Evolutionary conservation across 2,329 filamentous ascomycete species (phyloP), one percentile per base, ranked within the genome.

Genomic region (Dryadomyces quercivorus): DNA sequence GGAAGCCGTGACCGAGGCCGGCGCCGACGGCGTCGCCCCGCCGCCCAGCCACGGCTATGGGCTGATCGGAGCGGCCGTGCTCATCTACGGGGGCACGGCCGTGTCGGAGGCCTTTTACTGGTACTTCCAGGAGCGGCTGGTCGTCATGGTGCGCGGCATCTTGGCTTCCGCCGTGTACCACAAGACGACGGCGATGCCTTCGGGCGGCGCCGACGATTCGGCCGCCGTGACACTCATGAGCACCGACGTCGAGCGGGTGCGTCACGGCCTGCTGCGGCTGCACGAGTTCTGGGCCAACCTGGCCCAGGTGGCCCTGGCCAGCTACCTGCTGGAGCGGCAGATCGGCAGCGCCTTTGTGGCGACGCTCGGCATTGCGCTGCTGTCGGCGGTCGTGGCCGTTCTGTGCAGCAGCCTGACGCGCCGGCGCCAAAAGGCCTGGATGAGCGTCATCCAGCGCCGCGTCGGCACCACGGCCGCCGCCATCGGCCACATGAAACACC

Each of bases 81-180:
- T 73, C 2, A 67, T 72, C 3, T 76, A 74, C 56, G 22, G 58
- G 0, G 68, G 70, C 10, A 69, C 74, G 20, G 69, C 71, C 2
- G 15, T 74, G 2, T 70, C 70, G 0, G 62, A 61, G 0, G 66
- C 67, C 0, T 59, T 72, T n/a, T 73, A 69, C 56, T 65, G 61
- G 48, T 74, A 74, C 54, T 67, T 66, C 54, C 63, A 67, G 2
- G 58, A 67, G n/a, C 67, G 69, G 1, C 61, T 60, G 18, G 56
- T 67, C 8, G 59, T 59, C 20, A 63, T 65, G 59, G 43, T 61
- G 22, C 62, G 68, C 3, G 66, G 64, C 5, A 58, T 59, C 7
- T 60, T 71, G 5, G 60, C 64, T 4, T 58, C 59, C 2, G 62
- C 65, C 38, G 62, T 72, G 12, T 72, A 69, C 54, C 59, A 58